Conservation (phyloP, 2,329 filamentous ascomycete species). For the Laburnicola sp. region DNA sequence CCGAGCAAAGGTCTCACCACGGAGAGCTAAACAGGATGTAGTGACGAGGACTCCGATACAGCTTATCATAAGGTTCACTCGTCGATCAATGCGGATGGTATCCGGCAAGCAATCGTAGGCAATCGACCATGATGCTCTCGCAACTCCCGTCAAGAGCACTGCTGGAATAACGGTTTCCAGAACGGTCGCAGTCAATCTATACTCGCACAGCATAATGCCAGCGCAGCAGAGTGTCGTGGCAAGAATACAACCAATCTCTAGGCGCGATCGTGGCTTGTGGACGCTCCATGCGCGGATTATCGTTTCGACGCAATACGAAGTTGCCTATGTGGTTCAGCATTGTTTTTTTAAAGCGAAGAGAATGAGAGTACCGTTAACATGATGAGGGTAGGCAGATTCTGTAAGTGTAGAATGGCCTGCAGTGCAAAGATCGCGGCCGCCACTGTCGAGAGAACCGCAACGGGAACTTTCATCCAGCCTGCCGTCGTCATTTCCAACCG, state of each 20-base stretch:
- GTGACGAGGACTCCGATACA: conserved; percentile 1
- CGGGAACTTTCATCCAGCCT: background rate
- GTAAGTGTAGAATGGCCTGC: conserved; percentile 37
- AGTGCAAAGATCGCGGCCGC: conserved; percentile 28
- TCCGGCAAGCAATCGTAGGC: conserved; percentile 12
- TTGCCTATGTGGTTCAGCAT: conserved; percentile 16
- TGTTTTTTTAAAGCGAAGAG: background rate
- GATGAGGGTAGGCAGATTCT: conserved; percentile 34
- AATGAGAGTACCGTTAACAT: conserved; percentile 36
- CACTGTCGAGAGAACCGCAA: conserved; percentile 12
- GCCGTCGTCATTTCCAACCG: background rate
- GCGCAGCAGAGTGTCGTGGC: conserved; percentile 20
- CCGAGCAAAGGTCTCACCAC: conserved; percentile 5
- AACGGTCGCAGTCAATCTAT: conserved; percentile 27
- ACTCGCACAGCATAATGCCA: conserved; percentile 30
- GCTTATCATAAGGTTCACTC: conserved; percentile 12
- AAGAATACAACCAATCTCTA: conserved; percentile 18
- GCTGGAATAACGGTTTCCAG: conserved; percentile 28
- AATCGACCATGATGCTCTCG: conserved; percentile 19
- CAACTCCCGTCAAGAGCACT: conserved; percentile 25
- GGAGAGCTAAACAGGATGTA: background rate
- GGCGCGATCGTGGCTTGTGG: conserved; percentile 9
- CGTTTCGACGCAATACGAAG: conserved; percentile 21
- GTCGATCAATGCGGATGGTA: background rate
- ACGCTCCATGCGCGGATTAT: conserved; percentile 12